phyloP scores from a whole-genome alignment of 441 rosid species.

The Geranium incanum region DNA sequence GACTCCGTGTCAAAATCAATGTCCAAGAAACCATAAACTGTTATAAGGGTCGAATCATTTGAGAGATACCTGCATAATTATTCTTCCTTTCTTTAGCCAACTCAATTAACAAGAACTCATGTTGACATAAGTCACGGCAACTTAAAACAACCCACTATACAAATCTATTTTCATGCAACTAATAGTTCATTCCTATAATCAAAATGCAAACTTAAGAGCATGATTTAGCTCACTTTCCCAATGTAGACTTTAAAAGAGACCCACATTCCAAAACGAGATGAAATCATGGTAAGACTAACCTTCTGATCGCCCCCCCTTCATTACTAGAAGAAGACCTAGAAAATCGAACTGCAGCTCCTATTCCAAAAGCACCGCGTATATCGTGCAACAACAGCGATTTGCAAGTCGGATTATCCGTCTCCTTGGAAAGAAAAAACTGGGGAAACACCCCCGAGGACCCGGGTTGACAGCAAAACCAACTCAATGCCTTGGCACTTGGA shows the following conservation, averaged over 20 bases:
- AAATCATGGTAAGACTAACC: conserved; percentile 32
- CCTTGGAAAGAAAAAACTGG: conserved; percentile 72
- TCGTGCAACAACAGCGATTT: conserved; percentile 49
- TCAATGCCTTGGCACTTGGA: conserved; percentile 75
- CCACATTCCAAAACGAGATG: background rate
- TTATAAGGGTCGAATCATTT: conserved; percentile 49
- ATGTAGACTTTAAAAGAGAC: background rate
- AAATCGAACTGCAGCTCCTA: conserved; percentile 75
- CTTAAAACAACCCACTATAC: background rate
- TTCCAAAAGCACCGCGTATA: conserved; percentile 65
- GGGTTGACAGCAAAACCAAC: conserved; percentile 75
- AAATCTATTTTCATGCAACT: background rate
- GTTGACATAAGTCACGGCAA: background rate
- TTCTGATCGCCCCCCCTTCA: conserved; percentile 30
- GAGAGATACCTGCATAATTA: conserved; percentile 66
- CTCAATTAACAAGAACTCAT: conserved; percentile 8
- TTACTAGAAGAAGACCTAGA: conserved; percentile 27
- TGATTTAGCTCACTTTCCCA: background rate
- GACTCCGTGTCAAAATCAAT: conserved; percentile 33
- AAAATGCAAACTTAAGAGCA: background rate
- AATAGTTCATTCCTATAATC: background rate
- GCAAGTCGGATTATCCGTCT: conserved; percentile 34
- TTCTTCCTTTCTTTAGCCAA: conserved; percentile 29
- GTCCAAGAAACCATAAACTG: conserved; percentile 71
- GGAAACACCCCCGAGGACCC: conserved; percentile 51